These are phyloP conservation scores for Paxillus rubicundulus DNA, from an alignment of 768 basidiomycete genomes.

Conservation along the genomic window DNA sequence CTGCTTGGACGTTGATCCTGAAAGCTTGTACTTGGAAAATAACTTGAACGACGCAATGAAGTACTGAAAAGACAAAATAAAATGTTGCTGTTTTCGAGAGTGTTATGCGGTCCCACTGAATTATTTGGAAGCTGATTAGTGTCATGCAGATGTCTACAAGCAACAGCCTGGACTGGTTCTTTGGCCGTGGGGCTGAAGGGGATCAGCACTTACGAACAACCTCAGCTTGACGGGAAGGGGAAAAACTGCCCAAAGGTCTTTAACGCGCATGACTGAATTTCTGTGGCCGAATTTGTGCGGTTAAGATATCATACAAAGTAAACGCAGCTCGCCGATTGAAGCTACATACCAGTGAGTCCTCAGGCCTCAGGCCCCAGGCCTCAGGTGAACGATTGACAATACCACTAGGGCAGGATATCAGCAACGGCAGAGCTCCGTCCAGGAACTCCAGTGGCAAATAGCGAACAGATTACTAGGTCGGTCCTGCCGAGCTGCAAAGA, in stretches of 20 bases:
- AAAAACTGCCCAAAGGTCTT: conserved; percentile 37
- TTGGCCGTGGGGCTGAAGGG: background rate
- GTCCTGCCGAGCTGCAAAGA: conserved; percentile 35
- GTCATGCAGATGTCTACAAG: background rate
- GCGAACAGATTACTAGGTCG: conserved; percentile 25
- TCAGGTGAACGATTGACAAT: conserved; percentile 27
- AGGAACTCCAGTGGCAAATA: conserved; percentile 15
- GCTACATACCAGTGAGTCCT: conserved; percentile 4
- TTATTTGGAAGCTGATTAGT: background rate
- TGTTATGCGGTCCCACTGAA: conserved; percentile 68
- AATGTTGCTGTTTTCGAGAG: conserved; percentile 61
- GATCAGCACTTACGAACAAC: conserved; percentile 44
- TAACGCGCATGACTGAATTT: conserved; percentile 36
- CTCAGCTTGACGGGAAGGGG: conserved; percentile 40
- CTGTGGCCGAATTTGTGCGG: background rate
- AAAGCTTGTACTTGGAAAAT: conserved; percentile 67
- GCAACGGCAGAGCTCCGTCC: conserved; percentile 24
- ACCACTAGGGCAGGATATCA: conserved; percentile 44
- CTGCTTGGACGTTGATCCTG: conserved; percentile 59
- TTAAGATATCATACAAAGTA: background rate
- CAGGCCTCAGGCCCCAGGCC: too few relatives aligned
- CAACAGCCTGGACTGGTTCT: background rate
- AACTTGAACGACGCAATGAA: conserved; percentile 68
- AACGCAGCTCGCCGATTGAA: background rate
- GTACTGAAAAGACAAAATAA: conserved; percentile 65